Evolutionary conservation across 495 filamentous ascomycete genomes (phyloP), one percentile per base, ranked within the genome.

Genomic region (Alectoria sarmentosa): DNA sequence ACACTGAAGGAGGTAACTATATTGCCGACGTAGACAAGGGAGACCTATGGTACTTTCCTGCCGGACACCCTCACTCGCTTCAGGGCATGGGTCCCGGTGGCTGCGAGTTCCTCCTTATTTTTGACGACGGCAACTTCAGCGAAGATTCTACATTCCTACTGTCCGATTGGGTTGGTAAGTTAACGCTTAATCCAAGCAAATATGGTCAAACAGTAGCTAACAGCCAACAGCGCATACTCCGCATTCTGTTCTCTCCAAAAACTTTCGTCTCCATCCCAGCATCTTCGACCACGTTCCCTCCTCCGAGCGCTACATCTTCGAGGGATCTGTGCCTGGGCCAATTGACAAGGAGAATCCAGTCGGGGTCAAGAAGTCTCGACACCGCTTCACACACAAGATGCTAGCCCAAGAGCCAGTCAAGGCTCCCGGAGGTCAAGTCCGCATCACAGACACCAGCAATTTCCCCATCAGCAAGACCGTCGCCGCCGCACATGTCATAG

Each of bases 21-120:
- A 72, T 86, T 38, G 87, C 90, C 69, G 88, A 90, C 61, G 69
- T 90, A 10, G 80, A 75, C 36, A 81, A 80, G 10, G 87, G 87
- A 23, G 87, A 89, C 72, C 82, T 90, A 17, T 89, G 86, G 87
- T 89, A 83, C 68, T 89, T 89, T 73, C 86, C 86, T 23, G 73
- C 80, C 5, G 87, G 88, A 19, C 74, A 88, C 30, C 87, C 88
- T 10, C 88, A 90, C 67, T 84, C 80, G 8, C 80, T 90, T 42
- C 87, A 90, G 72, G 88, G 82, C 0, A 74, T 88, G 4, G 80
- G 84, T 19, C n/a, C n/a, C n/a, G 77, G 81, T 26, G 88, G 87
- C 4, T 80, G 79, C 34, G 88, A 90, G 67, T 90, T 90, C 71
- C 78, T 90, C 13, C 77, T 90, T 15, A 80, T 90, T 52, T 90